These are phyloP conservation scores for Penicillium lividum DNA, from an alignment of 495 filamentous ascomycete species.

Conservation along the genomic window DNA sequence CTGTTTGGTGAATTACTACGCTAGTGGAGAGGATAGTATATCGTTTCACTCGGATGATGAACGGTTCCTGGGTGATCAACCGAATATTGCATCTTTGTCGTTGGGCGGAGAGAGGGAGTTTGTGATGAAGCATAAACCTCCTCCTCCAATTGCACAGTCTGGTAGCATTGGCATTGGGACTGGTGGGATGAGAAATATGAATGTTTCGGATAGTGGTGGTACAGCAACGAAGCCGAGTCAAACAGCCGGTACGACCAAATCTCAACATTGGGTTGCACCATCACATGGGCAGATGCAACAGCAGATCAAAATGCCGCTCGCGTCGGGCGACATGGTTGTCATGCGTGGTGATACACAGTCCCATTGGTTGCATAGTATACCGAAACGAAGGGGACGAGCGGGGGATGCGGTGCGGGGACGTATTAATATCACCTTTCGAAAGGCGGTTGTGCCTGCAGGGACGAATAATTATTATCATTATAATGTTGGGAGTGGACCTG, in stretches of 20 bases:
- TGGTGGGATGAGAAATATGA: conserved; percentile 14
- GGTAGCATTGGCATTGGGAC: background rate
- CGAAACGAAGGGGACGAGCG: conserved; percentile 60
- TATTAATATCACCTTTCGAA: conserved; percentile 76
- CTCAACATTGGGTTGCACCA: background rate
- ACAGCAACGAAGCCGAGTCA: background rate
- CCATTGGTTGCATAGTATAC: conserved; percentile 74
- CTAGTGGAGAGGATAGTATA: conserved; percentile 67
- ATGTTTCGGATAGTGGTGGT: background rate
- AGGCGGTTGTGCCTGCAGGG: conserved; percentile 61
- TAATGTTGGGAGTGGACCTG: conserved; percentile 67
- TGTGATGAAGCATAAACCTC: conserved; percentile 67
- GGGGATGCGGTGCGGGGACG: conserved; percentile 54
- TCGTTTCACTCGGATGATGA: conserved; percentile 77
- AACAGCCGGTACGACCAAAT: background rate
- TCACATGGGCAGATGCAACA: background rate
- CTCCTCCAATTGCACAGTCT: conserved; percentile 2
- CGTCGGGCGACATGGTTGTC: conserved; percentile 68
- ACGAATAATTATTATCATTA: conserved; percentile 75
- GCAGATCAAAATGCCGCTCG: conserved; percentile 61
- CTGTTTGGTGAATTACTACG: conserved; percentile 76
- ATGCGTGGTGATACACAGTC: conserved; percentile 70
- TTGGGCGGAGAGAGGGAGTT: conserved; percentile 68
- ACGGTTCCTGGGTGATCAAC: conserved; percentile 64
- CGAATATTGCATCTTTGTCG: conserved; percentile 70